Conservation (phyloP, 768 basidiomycete genomes). For the Hygrocybe punicea region DNA sequence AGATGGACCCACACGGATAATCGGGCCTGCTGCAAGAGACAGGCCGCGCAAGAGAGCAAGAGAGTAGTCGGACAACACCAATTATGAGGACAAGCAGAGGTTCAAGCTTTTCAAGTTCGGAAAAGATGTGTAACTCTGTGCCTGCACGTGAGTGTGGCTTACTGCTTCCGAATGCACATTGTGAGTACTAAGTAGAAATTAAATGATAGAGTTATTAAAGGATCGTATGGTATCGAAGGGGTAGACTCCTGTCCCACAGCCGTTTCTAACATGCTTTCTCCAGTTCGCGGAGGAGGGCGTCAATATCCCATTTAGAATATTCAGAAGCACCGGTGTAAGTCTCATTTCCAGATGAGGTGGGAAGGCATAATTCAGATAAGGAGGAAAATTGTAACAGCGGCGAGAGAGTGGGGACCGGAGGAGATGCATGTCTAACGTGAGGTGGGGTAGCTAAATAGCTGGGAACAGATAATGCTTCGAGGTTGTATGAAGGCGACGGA, state of each 20-base stretch:
- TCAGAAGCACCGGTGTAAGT: constrained; percentile 2
- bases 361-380: neutral
- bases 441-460: neutral
- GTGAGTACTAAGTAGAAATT: no score
- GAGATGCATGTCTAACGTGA: neutral
- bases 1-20: neutral
- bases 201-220: no score
- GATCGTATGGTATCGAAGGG: no score
- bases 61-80: neutral
- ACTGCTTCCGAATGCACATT: no score
- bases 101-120: neutral
- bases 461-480: no score
- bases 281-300: neutral
- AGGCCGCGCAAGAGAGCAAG: neutral
- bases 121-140: neutral
- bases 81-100: no score
- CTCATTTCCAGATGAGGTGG: constrained; percentile 1
- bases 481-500: neutral
- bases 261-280: no score
- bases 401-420: neutral
- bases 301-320: neutral
- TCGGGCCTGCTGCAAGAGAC: neutral
- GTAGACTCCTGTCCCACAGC: no score
- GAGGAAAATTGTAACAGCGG: neutral
- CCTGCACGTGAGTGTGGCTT: no score